Evolutionary conservation across 2,329 filamentous ascomycete species (phyloP), one percentile per base, ranked within the genome.

Genomic region (Didymella exigua): DNA sequence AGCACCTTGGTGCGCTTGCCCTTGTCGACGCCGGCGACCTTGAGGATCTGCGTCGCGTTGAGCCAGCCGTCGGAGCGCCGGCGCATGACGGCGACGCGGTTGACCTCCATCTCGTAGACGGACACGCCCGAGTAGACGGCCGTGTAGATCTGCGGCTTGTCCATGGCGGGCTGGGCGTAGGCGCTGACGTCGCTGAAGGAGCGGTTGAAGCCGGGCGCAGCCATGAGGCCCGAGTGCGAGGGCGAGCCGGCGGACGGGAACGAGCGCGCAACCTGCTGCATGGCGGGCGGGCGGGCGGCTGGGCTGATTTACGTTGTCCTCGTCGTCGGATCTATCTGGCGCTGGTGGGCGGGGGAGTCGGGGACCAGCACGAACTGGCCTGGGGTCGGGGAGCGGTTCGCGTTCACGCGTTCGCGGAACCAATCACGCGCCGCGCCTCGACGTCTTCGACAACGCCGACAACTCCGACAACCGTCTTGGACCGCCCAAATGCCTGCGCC

Each of bases 71-170:
- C 95, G 64, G 90, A 89, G 61, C 95, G 89, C 54, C 95, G 88
- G 74, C 95, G 91, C 95, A 99, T 99, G 45, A 98, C 93, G 21
- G 92, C 91, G 62, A 99, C 82, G 40, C 86, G 86, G 73, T 96
- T 96, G 58, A 98, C 90, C 75, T 97, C 93, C 92, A 98, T 97
- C 77, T 99, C 95, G 79, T 98, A 99, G 14, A 99, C 95, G 58
- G 93, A 89, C 40, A 98, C 91, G 63, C 93, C 92, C 7, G 93
- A 98, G 75, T 98, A 98, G 34, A 96, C 90, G 57, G 93, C 93
- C 8, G 79, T 81, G 62, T 82, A 82, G 59, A 82, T 82, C 65
- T 81, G 79, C 38, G 79, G 77, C 68, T 78, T 78, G 21, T 77
- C 76, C 60, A 78, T 75, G 53, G 72, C 68, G 50, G 70, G 67